phyloP scores from a whole-genome alignment of 2,329 filamentous ascomycete species.

The Zasmidium angulare region DNA sequence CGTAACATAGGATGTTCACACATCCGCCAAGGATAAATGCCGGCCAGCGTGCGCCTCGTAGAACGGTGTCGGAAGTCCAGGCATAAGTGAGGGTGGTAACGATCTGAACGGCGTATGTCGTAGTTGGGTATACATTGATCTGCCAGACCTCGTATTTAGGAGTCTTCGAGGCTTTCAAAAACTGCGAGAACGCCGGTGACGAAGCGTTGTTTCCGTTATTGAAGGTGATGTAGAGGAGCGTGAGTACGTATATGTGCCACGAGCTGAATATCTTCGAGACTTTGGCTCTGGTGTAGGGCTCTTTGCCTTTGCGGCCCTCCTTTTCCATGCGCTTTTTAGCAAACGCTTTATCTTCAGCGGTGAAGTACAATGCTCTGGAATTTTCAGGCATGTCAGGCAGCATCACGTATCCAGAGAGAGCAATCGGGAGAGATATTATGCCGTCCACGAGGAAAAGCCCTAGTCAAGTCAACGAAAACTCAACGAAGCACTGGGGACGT shows the following conservation, averaged over 20 bases:
- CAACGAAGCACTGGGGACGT: not conserved
- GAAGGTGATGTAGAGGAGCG: slow-evolving; percentile 60
- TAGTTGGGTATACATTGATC: slow-evolving; percentile 57
- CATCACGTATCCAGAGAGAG: slow-evolving; percentile 49
- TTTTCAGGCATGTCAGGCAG: slow-evolving; percentile 53
- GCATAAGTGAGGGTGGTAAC: slow-evolving; percentile 63
- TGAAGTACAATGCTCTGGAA: slow-evolving; percentile 50
- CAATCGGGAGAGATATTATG: slow-evolving; percentile 54
- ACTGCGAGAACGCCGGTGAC: slow-evolving; percentile 60
- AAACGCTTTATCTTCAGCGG: slow-evolving; percentile 41
- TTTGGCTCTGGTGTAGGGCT: slow-evolving; percentile 52
- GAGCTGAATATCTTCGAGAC: slow-evolving; percentile 56
- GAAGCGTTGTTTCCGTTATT: slow-evolving; percentile 57
- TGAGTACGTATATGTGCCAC: slow-evolving; percentile 65
- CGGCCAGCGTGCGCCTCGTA: slow-evolving; percentile 62
- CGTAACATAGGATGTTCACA: slow-evolving; percentile 45
- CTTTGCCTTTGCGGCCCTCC: slow-evolving; percentile 48
- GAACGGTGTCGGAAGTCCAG: slow-evolving; percentile 64
- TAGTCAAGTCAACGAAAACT: not conserved
- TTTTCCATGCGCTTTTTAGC: slow-evolving; percentile 51
- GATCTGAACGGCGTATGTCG: slow-evolving; percentile 54
- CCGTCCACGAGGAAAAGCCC: slow-evolving; percentile 51
- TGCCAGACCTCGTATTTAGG: slow-evolving; percentile 51
- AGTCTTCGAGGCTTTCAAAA: slow-evolving; percentile 41
- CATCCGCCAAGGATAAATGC: slow-evolving; percentile 59